Evolutionary conservation across 495 filamentous ascomycete genomes (phyloP), one percentile per base, ranked within the genome.

Genomic region (Cercophora sp.): DNA sequence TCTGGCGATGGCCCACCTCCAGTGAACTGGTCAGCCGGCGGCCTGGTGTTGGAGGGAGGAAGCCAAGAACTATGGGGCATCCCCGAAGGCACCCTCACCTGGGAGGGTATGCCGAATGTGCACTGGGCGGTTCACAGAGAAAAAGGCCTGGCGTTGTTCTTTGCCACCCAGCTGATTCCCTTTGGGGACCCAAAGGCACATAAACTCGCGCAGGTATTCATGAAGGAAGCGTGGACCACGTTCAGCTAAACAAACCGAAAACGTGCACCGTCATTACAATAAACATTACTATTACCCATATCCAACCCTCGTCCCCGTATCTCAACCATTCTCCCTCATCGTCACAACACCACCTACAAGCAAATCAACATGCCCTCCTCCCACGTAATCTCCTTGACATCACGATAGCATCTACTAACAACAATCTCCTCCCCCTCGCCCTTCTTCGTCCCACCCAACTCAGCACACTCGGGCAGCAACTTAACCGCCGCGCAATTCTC

Each of bases 81-180:
- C 15, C 51, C 51, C 18, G 8, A 8, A 3, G 51, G 51, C 15
- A 54, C 51, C 0, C 23, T 54, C 5, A 40, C 51, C 9, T 54
- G 51, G 51, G 41, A 54, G 19, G 51, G 51, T 11, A 29, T 39
- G 34, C 51, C 51, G 20, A 54, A 54, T 39, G 41, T 54, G 18
- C 16, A 39, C 6, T 47, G 40, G 41, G 40, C 51, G 3, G 24
- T 47, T 19, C 46, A 54, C 16, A 16, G 42, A 13, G 51, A 54
- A 40, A 54, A 31, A 43, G 51, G 51, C 10, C 3, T 54, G 32
- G 51, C 51, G 3, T 20, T 39, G 23, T 39, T 54, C n/a, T 54
- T 54, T 32, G 42, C 24, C 11, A 54, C 51, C 2, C 51, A 54
- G 51, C 19, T 54, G 32, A 47, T 54, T 13, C 51, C 51, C 13